Evolutionary conservation across 179 eudicot genomes (phyloP).

Genomic region (Silene noctiflora): DNA sequence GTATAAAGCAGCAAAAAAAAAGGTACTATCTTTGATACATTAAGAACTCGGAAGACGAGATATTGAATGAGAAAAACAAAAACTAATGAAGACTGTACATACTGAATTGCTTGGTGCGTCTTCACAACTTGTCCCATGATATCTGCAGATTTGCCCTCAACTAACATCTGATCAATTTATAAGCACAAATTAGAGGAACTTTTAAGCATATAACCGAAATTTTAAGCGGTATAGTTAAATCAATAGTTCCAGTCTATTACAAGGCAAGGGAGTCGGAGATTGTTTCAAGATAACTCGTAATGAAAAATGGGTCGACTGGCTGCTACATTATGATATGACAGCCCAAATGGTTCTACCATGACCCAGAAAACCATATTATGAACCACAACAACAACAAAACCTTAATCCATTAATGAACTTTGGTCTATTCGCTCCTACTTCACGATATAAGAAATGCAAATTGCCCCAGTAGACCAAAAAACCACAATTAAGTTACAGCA

Average conservation of each 20-base stretch:
- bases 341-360: no score
- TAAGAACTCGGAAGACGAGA: background rate
- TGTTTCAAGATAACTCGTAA: background rate
- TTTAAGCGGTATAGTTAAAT: no score
- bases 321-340: background rate
- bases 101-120: conserved; percentile 75
- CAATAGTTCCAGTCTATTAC: background rate
- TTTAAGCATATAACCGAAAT: background rate
- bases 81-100: conserved; percentile 11
- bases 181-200: conserved; percentile 5
- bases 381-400: no score
- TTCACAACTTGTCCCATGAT: conserved; percentile 57
- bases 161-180: conserved; percentile 40
- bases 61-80: background rate
- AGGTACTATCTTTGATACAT: no score
- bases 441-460: background rate
- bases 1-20: background rate
- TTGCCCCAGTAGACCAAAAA: background rate
- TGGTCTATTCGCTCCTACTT: no score
- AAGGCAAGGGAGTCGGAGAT: background rate
- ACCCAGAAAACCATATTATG: no score
- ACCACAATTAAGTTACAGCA: background rate
- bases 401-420: no score
- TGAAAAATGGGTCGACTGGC: background rate
- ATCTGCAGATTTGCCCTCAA: conserved; percentile 44